These are phyloP conservation scores for Picea abies DNA, from an alignment of 83 land plant genomes.

Conservation along the genomic window DNA sequence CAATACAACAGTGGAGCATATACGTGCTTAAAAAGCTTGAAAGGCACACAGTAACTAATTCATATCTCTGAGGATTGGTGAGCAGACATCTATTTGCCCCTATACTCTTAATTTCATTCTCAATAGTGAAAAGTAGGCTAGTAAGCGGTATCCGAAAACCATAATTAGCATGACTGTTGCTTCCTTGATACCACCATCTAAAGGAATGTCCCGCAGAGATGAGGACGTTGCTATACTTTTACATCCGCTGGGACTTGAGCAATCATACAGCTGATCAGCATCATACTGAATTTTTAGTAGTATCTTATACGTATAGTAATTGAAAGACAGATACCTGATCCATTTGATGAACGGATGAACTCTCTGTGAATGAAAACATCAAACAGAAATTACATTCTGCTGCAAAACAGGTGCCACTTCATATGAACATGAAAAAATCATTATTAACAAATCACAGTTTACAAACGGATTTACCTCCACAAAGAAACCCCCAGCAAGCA, in stretches of 20 bases:
- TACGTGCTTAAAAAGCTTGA: no score
- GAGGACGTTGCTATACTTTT: constrained; percentile 26
- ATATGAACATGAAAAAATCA: no score
- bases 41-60: no score
- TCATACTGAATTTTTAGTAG: constrained; percentile 67
- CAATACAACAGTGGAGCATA: no score
- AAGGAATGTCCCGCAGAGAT: constrained; percentile 21
- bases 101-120: constrained; percentile 46
- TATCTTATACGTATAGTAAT: constrained; percentile 67
- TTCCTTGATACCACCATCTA: constrained; percentile 42
- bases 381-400: no score
- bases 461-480: constrained; percentile 44
- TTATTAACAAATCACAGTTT: no score
- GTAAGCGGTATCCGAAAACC: constrained; percentile 66
- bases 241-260: constrained; percentile 25
- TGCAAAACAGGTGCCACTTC: no score
- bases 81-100: no score
- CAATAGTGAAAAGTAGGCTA: constrained; percentile 67
- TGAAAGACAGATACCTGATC: constrained; percentile 82
- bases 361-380: constrained; percentile 35
- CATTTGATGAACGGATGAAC: constrained; percentile 76
- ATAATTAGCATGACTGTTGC: constrained; percentile 53
- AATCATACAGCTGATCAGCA: constrained; percentile 17
- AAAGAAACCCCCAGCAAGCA: constrained; percentile 88
- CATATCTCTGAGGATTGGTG: no score